Percentiles rank a stretch among this genome's conserved stretches.
Evolutionary conservation across 805 yeast genomes (phyloP).

Genomic region (Scheffersomyces coipomensis): DNA sequence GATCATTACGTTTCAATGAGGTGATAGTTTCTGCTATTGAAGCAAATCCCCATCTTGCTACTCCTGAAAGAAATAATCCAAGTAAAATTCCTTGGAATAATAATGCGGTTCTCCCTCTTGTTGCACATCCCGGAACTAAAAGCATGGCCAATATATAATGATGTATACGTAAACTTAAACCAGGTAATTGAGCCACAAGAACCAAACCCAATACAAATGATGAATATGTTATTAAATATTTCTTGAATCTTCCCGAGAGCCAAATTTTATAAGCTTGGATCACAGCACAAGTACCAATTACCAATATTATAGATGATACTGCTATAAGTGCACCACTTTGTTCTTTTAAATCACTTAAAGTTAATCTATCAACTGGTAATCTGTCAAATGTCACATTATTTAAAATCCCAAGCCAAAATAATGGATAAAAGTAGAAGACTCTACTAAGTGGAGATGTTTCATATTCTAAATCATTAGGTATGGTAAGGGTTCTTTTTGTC

Average conservation of each 20-base stretch:
- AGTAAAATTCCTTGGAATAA: slow-evolving; percentile 80
- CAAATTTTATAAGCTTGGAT: slow-evolving; percentile 79
- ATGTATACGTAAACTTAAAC: slow-evolving; percentile 74
- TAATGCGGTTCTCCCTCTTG: slow-evolving; percentile 67
- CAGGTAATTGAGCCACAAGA: slow-evolving; percentile 52
- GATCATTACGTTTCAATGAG: slow-evolving; percentile 71
- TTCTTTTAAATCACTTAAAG: slow-evolving; percentile 62
- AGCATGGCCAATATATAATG: slow-evolving; percentile 75
- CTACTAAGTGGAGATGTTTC: slow-evolving; percentile 41
- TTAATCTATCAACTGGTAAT: slow-evolving; percentile 83
- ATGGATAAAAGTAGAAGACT: slow-evolving; percentile 67
- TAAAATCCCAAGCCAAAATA: slow-evolving; percentile 80
- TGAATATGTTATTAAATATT: slow-evolving; percentile 56
- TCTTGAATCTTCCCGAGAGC: slow-evolving; percentile 68
- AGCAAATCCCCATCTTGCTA: slow-evolving; percentile 91
- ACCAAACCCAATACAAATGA: slow-evolving; percentile 43
- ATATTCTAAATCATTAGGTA: slow-evolving; percentile 4
- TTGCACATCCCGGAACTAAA: slow-evolving; percentile 80
- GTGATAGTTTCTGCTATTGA: slow-evolving; percentile 77
- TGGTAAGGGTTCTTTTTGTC: slow-evolving; percentile 45
- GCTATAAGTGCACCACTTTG: slow-evolving; percentile 79
- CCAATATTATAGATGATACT: slow-evolving; percentile 46
- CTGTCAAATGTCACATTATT: slow-evolving; percentile 88
- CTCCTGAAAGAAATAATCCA: slow-evolving; percentile 81
- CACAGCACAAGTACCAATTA: slow-evolving; percentile 53